A percentile compares a stretch with the other conserved stretches of the same genome.
Evolutionary conservation across 2,329 filamentous ascomycete species (phyloP).

Genomic region (Ophiostoma sp.): DNA sequence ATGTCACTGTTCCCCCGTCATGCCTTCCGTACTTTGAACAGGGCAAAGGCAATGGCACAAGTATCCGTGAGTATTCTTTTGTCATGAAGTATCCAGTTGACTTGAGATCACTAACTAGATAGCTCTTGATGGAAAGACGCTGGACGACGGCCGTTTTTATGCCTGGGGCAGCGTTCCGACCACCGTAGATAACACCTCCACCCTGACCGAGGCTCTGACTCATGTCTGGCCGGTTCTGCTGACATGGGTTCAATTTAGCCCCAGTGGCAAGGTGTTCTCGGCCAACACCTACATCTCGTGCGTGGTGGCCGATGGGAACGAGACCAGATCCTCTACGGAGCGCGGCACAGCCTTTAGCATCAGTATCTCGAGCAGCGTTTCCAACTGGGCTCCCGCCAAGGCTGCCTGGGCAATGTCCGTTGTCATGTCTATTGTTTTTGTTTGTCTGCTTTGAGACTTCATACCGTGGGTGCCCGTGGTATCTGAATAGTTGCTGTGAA

Average conservation of each 20-base stretch:
- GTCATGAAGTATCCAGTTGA: neutral
- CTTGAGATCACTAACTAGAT: neutral
- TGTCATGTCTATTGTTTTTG: neutral
- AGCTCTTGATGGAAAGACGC: conserved; percentile 16
- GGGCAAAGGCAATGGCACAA: conserved; percentile 14
- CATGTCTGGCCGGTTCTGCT: conserved; percentile 21
- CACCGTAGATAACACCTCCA: neutral
- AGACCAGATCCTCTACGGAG: conserved; percentile 15
- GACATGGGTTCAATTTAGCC: conserved; percentile 19
- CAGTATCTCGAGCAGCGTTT: neutral
- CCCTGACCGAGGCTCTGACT: neutral
- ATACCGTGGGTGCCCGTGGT: neutral
- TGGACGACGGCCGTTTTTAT: conserved; percentile 18
- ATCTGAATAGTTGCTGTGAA: neutral
- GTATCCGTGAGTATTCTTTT: conserved; percentile 8
- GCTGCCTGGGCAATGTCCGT: neutral
- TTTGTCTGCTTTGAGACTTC: neutral
- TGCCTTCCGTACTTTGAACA: conserved; percentile 17
- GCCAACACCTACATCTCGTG: conserved; percentile 20
- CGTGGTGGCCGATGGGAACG: conserved; percentile 7
- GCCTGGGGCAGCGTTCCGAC: conserved; percentile 19
- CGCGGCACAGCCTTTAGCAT: conserved; percentile 5
- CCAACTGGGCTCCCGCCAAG: neutral
- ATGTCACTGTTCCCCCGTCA: conserved; percentile 6
- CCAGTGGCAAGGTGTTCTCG: conserved; percentile 12